Percentiles rank a stretch among this genome's conserved stretches.
These are phyloP conservation scores for Fusarium chlamydosporum DNA, from an alignment of 2,329 filamentous ascomycete species.

Conservation along the genomic window DNA sequence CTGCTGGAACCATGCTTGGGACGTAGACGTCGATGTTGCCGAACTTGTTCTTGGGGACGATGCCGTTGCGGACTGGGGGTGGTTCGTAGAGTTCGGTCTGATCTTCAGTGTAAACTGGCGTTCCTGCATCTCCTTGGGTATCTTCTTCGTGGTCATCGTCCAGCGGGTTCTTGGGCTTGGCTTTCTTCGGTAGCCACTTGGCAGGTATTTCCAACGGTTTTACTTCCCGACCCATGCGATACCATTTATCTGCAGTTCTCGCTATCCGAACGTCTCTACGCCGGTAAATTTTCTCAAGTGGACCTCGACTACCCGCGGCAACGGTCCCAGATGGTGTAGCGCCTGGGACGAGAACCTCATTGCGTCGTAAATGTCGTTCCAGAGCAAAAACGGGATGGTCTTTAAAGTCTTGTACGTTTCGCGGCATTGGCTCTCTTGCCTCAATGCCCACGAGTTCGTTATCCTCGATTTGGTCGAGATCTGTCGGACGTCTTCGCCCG, in stretches of 20 bases:
- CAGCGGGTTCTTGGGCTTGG: constrained; percentile 51
- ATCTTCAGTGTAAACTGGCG: constrained; percentile 71
- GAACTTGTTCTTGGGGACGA: constrained; percentile 90
- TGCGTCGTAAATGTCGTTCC: constrained; percentile 84
- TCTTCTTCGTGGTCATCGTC: constrained; percentile 52
- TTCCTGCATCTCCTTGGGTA: constrained; percentile 58
- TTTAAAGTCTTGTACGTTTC: constrained; percentile 89
- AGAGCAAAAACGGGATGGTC: constrained; percentile 87
- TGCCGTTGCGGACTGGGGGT: constrained; percentile 80
- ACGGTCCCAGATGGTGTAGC: constrained; percentile 82
- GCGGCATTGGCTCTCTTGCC: constrained; percentile 85
- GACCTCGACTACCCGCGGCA: constrained; percentile 72
- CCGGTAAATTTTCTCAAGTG: constrained; percentile 84
- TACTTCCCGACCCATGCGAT: constrained; percentile 85
- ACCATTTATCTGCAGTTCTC: constrained; percentile 89
- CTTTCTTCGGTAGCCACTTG: constrained; percentile 75
- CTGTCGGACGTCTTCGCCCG: constrained; percentile 59
- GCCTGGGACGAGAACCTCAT: constrained; percentile 84
- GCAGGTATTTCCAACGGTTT: constrained; percentile 83
- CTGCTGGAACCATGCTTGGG: constrained; percentile 87
- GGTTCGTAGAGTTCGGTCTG: constrained; percentile 82
- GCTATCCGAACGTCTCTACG: constrained; percentile 84
- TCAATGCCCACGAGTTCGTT: constrained; percentile 79
- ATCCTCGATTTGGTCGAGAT: constrained; percentile 88
- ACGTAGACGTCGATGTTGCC: constrained; percentile 96